Conservation (phyloP, 2,329 filamentous ascomycete genomes). For the Echinosphaeria canescens region DNA sequence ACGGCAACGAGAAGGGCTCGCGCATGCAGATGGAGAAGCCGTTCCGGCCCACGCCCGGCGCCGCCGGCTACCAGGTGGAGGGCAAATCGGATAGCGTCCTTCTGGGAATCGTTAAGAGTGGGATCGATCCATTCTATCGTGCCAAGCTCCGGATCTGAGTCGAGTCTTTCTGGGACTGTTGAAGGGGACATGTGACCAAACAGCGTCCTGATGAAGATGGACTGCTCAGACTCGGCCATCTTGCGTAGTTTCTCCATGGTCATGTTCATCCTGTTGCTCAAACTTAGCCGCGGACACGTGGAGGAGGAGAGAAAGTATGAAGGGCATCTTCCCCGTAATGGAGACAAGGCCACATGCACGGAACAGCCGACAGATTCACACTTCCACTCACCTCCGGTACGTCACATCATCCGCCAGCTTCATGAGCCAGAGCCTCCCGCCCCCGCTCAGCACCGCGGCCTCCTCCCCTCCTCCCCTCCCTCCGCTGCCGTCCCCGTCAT, state of each 20-base stretch:
- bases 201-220: slow-evolving; percentile 35
- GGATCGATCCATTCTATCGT: slow-evolving; percentile 37
- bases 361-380: slow-evolving; percentile 1
- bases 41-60: slow-evolving; percentile 50
- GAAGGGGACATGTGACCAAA: slow-evolving; percentile 35
- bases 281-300: too few species aligned
- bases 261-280: slow-evolving; percentile 39
- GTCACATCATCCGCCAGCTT: slow-evolving; percentile 50
- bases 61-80: slow-evolving; percentile 57
- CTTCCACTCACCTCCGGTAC: slow-evolving; percentile 23
- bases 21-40: slow-evolving; percentile 59
- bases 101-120: slow-evolving; percentile 42
- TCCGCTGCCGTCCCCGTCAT: slow-evolving; percentile 30
- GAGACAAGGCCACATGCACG: not conserved
- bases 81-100: slow-evolving; percentile 58
- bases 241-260: slow-evolving; percentile 36
- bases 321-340: not conserved
- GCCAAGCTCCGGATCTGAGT: slow-evolving; percentile 16
- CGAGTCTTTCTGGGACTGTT: slow-evolving; percentile 18
- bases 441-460: slow-evolving; percentile 13
- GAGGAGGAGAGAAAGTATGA: too few species aligned
- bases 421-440: slow-evolving; percentile 36
- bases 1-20: slow-evolving; percentile 48
- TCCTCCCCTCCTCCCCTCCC: slow-evolving; percentile 21
- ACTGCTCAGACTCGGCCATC: slow-evolving; percentile 34